Percentiles rank a stretch among this genome's conserved stretches.
Evolutionary conservation across 2,329 filamentous ascomycete species (phyloP).

Genomic region (Paecilomyces dactylethromorphus): DNA sequence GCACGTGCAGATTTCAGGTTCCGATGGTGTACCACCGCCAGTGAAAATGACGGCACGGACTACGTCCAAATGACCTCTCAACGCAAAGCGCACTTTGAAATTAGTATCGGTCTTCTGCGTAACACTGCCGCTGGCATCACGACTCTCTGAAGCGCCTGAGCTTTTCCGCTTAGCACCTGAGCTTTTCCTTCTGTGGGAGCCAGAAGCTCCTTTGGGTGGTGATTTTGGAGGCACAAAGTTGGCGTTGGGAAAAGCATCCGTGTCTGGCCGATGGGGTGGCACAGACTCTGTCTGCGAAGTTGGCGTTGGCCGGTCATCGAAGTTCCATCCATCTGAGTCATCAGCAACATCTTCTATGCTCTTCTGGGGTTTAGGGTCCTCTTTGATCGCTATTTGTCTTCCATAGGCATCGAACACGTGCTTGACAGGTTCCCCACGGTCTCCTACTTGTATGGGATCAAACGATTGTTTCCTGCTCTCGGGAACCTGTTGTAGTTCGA

Average conservation of each 20-base stretch:
- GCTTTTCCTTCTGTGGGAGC: conserved; percentile 71
- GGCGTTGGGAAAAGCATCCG: conserved; percentile 77
- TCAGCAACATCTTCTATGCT: conserved; percentile 38
- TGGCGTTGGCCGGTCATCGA: conserved; percentile 67
- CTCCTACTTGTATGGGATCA: conserved; percentile 40
- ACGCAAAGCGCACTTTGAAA: conserved; percentile 88
- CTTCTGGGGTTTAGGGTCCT: conserved; percentile 39
- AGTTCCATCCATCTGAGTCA: conserved; percentile 81
- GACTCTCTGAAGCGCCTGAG: conserved; percentile 58
- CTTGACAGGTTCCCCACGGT: conserved; percentile 51
- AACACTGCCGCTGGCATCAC: conserved; percentile 34
- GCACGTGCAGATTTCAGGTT: conserved; percentile 94
- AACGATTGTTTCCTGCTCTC: conserved; percentile 45
- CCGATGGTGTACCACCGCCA: conserved; percentile 86
- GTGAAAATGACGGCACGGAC: conserved; percentile 95
- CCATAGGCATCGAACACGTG: conserved; percentile 55
- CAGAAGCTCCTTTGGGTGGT: conserved; percentile 58
- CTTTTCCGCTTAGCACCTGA: conserved; percentile 64
- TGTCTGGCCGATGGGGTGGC: conserved; percentile 66
- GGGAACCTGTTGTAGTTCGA: conserved; percentile 42
- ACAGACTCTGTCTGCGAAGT: conserved; percentile 35
- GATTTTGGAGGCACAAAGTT: conserved; percentile 74
- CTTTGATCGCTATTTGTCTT: conserved; percentile 41
- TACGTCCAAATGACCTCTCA: conserved; percentile 88
- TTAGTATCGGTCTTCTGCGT: conserved; percentile 60